These are phyloP conservation scores for Pseudocercospora musae DNA, from an alignment of 2,329 filamentous ascomycete species.

Conservation along the genomic window DNA sequence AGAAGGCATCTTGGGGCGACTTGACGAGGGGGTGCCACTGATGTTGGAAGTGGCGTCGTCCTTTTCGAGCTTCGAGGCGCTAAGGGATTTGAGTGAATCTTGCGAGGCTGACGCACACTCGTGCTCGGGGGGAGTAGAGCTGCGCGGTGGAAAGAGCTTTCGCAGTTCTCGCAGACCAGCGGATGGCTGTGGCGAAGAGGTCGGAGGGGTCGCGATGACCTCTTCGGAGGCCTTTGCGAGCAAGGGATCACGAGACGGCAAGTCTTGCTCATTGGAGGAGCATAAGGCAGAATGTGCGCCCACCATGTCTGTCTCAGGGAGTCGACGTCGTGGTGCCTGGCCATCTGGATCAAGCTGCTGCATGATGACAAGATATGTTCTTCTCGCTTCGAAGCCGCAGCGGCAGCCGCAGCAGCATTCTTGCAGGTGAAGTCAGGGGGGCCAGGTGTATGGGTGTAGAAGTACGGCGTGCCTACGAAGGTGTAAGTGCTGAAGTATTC, in stretches of 20 bases:
- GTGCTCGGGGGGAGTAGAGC: background rate
- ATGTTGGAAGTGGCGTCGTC: slow-evolving; percentile 8
- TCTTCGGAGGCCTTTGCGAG: background rate
- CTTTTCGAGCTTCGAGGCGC: background rate
- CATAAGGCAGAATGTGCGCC: no score
- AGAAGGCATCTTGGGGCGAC: background rate
- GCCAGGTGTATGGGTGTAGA: background rate
- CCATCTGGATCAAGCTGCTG: background rate
- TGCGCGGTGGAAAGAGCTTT: background rate
- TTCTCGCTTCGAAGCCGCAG: background rate
- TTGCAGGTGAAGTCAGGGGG: background rate
- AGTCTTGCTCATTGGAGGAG: no score
- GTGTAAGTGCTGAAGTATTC: background rate
- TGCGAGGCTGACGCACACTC: background rate
- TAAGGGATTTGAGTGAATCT: background rate
- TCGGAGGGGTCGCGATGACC: no score
- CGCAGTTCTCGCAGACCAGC: background rate
- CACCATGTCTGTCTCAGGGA: background rate
- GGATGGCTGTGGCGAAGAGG: background rate
- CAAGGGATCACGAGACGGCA: background rate
- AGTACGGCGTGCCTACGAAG: no score
- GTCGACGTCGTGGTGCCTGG: background rate
- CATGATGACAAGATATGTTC: background rate
- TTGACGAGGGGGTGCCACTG: slow-evolving; percentile 10
- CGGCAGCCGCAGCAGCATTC: background rate